Conservation (phyloP, 768 basidiomycete genomes). For the Lactarius deliciosus region DNA sequence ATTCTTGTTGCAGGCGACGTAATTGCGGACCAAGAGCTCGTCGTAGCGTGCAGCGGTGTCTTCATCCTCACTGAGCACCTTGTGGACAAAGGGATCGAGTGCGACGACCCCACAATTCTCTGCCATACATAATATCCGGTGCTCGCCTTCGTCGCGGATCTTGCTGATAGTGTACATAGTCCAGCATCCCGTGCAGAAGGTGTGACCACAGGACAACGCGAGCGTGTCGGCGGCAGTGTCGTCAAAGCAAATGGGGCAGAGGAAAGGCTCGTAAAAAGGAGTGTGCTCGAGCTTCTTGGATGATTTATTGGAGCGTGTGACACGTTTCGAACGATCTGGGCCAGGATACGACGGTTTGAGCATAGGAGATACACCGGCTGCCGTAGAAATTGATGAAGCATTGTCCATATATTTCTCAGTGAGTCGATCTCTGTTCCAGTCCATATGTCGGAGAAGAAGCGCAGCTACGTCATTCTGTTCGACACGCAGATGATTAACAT, state of each 20-base stretch:
- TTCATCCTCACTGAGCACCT: slow-evolving; percentile 54
- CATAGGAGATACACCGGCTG: slow-evolving; percentile 66
- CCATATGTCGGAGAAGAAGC: slow-evolving; percentile 75
- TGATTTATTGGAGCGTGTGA: slow-evolving; percentile 33
- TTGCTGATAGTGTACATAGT: slow-evolving; percentile 74
- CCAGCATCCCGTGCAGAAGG: slow-evolving; percentile 87
- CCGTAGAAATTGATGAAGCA: slow-evolving; percentile 62
- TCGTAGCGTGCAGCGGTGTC: slow-evolving; percentile 70
- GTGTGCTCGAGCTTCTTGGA: slow-evolving; percentile 27
- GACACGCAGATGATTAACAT: background rate
- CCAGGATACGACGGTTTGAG: slow-evolving; percentile 38
- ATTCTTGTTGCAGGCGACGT: slow-evolving; percentile 77
- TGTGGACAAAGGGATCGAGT: slow-evolving; percentile 60
- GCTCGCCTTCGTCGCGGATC: slow-evolving; percentile 79
- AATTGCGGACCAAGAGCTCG: slow-evolving; percentile 86
- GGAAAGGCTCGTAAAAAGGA: slow-evolving; percentile 53
- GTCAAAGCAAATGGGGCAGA: slow-evolving; percentile 94
- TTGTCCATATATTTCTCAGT: slow-evolving; percentile 99
- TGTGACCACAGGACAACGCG: slow-evolving; percentile 77
- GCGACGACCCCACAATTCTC: slow-evolving; percentile 68
- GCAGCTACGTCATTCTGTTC: slow-evolving; percentile 65
- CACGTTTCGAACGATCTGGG: slow-evolving; percentile 37
- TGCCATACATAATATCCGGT: slow-evolving; percentile 74
- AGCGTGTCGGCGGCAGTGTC: slow-evolving; percentile 63
- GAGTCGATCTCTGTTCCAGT: slow-evolving; percentile 95